Conservation (phyloP, 2,329 filamentous ascomycete species). For the Aspergillus sp. region DNA sequence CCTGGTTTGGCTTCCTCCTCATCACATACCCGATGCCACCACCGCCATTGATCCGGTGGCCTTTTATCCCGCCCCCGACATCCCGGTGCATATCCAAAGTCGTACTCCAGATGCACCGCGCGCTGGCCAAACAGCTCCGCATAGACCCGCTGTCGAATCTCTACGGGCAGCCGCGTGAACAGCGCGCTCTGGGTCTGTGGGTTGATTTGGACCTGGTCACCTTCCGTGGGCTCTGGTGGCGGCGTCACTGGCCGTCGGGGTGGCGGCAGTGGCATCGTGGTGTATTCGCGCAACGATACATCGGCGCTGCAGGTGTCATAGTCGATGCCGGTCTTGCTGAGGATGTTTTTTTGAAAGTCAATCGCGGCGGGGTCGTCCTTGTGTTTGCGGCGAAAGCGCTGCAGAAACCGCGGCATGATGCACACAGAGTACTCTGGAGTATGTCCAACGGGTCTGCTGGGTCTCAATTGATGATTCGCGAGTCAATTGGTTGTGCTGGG, state of each 20-base stretch:
- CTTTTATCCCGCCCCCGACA: slow-evolving; percentile 1
- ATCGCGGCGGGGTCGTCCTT: background rate
- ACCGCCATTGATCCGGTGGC: slow-evolving; percentile 4
- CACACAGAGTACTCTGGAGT: background rate
- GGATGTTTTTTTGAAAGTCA: background rate
- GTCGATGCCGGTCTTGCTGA: background rate
- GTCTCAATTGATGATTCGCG: too few relatives aligned
- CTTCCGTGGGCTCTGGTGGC: background rate
- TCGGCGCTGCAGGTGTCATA: slow-evolving; percentile 1
- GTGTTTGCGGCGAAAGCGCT: background rate
- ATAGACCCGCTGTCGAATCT: slow-evolving; percentile 1
- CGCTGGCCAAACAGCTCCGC: slow-evolving; percentile 1
- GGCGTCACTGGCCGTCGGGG: background rate
- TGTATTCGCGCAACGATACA: background rate
- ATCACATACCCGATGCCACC: slow-evolving; percentile 4
- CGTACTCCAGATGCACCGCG: slow-evolving; percentile 2
- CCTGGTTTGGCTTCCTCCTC: slow-evolving; percentile 1
- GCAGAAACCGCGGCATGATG: background rate
- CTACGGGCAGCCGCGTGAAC: background rate
- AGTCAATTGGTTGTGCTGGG: too few relatives aligned
- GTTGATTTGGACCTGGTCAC: background rate
- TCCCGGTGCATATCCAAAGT: slow-evolving; percentile 2
- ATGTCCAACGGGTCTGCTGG: background rate
- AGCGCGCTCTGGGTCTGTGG: slow-evolving; percentile 1
- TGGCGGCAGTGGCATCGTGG: background rate